Evolutionary conservation across 108 stramenopile genomes (phyloP).

Genomic region (Cyclotella cryptica): DNA sequence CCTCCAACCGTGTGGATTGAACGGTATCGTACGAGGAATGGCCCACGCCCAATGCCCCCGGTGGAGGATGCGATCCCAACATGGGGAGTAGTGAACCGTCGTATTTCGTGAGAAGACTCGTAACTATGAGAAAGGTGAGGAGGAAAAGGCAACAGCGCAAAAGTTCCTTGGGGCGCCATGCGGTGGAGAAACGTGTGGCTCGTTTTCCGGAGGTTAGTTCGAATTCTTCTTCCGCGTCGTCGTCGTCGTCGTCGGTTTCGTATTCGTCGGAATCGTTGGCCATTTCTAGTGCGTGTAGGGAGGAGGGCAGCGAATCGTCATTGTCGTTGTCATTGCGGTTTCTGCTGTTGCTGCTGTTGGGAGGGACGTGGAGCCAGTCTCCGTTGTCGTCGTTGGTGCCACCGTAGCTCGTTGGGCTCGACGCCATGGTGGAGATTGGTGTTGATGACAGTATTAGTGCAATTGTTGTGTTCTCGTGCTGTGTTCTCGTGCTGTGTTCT

Average conservation of each 20-base stretch:
- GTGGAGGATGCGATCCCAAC: conserved; percentile 8
- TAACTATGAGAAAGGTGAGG: neutral
- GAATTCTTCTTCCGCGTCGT: conserved; percentile 25
- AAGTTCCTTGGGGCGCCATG: conserved; percentile 31
- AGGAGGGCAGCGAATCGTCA: neutral
- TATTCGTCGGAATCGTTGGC: conserved; percentile 9
- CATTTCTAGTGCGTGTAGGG: neutral
- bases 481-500: too few species aligned
- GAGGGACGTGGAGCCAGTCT: conserved; percentile 13
- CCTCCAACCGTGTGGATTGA: conserved; percentile 22
- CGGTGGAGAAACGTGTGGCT: conserved; percentile 2
- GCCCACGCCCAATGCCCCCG: conserved; percentile 36
- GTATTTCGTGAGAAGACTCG: neutral
- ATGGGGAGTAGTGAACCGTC: neutral
- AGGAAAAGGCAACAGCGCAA: conserved; percentile 14
- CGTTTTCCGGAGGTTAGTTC: conserved; percentile 21
- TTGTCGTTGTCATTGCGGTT: neutral
- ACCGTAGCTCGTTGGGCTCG: neutral
- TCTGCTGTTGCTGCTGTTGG: neutral
- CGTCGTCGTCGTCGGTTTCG: conserved; percentile 5
- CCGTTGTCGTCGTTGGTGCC: neutral
- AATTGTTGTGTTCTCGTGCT: too few species aligned
- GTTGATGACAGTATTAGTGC: too few species aligned
- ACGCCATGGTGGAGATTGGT: neutral
- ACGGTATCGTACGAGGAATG: conserved; percentile 37